Evolutionary conservation across 352 stramenopile species (phyloP), one percentile per base, ranked within the genome.

Genomic region (Phytophthora podocarpi): DNA sequence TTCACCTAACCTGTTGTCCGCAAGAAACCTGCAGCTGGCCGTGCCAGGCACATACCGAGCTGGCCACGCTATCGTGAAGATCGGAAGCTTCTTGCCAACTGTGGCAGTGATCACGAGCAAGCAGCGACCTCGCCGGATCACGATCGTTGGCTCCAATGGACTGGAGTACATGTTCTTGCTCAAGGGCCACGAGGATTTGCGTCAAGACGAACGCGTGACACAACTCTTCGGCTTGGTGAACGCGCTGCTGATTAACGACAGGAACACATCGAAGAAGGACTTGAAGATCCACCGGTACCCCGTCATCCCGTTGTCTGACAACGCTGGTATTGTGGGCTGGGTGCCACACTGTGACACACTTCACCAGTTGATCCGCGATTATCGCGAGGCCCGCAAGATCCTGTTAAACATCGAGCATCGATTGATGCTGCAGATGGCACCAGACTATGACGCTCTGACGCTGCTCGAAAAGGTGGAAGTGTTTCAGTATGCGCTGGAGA

Each of bases 151-250:
- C 16, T 98, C 93, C 50, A 97, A 99, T 74, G 97, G 97, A 0
- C 82, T 98, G 35, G 91, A 99, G 67, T 99, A 99, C 85, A 91
- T 98, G 58, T 99, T 99, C 65, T 76, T 99, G 41, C 84, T 99
- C 1, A 99, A 99, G 77, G 98, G 97, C 13, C 96, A 99, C 68
- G 98, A 99, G 76, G 98, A 99, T 83, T 72, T 99, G 42, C 79
- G 98, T 16, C 97, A 99, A 77, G 98, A 99, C 68, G 98, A 99
- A 74, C 85, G 97, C 20, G 97, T 99, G 32, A 99, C 99, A 86
- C 98, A 99, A 73, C 74, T 99, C 0, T 99, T 99, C 75, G 97
- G 97, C 3, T 84, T 99, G n/a, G 97, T 99, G 37, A 99, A 99
- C 79, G 96, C 96, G 12, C 80, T 99, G 47, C 69, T 99, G 31